Base-by-base conservation (phyloP, 371 early-diverging fungal species). In the Cokeromyces recurvatus region DNA sequence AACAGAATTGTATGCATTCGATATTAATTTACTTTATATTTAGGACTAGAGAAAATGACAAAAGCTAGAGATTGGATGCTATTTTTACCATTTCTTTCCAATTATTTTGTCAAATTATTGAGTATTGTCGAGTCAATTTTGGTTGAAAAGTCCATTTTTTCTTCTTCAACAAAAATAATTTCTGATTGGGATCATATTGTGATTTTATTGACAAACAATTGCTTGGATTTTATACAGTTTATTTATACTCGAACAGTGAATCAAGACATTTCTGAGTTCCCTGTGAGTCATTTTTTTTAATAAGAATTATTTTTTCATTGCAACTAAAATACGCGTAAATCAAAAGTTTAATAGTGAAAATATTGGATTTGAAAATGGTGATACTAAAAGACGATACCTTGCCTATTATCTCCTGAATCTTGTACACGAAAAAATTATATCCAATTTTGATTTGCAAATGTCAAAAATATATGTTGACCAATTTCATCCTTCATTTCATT, bases 1-100 rank as follows among this genome's bases (percentile, higher is more conserved):
- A 37, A 39, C 31, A 48, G 25, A 46, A 4, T 2, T 16, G 17
- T 8, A 11, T 3, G 21, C 20, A 46, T 32, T 8, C 24, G 8
- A 20, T 12, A 9, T 10, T 43, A 29, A 19, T 11, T 23, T 6
- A 29, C 7, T 14, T n/a, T 19, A 10, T 34, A 4, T 24, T 5
- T 14, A 53, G 55, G 41, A 1, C 37, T 61, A 4, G 55, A 55
- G 19, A 43, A 38, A 21, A 40, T 48, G 44, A 52, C 43, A 10
- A 24, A 24, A 29, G 39, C 51, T 15, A 48, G 48, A 32, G 55
- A 52, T 29, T 61, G 51, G 61, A 61, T 55, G 55, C 25, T 55
- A 6, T 52, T 52, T 20, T 14, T 59, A 8, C 53, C 59, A 2
- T 53, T 59, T 32, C 21, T 59, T 4, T 19, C 59, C 2, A 59